Base-by-base conservation (phyloP, 2,329 filamentous ascomycete species). In the Fusarium kyushuense region DNA sequence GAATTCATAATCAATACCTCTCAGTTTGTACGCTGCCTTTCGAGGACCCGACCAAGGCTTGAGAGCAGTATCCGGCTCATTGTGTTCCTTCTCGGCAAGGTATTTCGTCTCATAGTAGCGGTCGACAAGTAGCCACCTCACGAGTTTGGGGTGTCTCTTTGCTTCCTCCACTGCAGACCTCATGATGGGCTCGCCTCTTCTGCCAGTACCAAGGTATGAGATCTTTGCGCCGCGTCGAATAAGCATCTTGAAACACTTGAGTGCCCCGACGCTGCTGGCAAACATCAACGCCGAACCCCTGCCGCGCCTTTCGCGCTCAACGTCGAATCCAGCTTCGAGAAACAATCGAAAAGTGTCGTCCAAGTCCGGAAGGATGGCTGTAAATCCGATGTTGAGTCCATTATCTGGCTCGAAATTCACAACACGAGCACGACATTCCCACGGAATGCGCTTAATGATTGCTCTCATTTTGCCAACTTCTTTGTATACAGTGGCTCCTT, bases 221-320 rank as follows among this genome's bases (percentile, higher is more conserved):
- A 72, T 49, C 9, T 53, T 58, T 13, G 72, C 72, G 3, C 70
- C 70, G 6, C 27, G 25, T 3, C 54, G 63, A 6, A 74, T 58
- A 13, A 74, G 66, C 6, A 63, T 6, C 40, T 74, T 67, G 59
- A 73, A 72, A 10, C 56, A 58, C 3, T 45, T 27, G 2, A 59
- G 38, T 2, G 59, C 58, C 0, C 69, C 72, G 4, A 72, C 55
- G 5, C 35, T 40, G 19, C 58, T 62, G 14, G 72, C 72, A 45
- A 60, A 68, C 70, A 74, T 73, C 49, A 74, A 49, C 1, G 63
- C 58, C 7, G 72, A 70, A 3, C 72, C 72, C 2, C 52, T 53
- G 4, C 42, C 36, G 14, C 56, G 65, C 35, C 61, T 60, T 16
- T 69, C 67, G 2, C 30, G 45, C n/a, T 70, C 64, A 13, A 58